Percentiles rank a stretch among this genome's conserved stretches.
Conservation (phyloP, 2,329 filamentous ascomycete species). For the Aureobasidium sp. region DNA sequence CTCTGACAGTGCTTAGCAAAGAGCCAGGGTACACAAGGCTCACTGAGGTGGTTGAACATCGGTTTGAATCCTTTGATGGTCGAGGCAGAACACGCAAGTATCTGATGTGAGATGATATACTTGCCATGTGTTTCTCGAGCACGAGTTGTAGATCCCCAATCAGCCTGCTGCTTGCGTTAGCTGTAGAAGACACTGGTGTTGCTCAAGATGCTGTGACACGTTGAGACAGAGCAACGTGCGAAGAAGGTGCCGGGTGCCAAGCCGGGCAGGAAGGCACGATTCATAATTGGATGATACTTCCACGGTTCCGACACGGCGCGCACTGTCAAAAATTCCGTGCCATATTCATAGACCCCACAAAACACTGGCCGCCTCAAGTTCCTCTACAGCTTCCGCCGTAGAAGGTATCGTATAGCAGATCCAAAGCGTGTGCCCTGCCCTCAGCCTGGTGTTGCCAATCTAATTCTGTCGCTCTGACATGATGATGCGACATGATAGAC, state of each 20-base stretch:
- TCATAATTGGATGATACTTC: conserved; percentile 5
- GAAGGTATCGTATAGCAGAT: neutral
- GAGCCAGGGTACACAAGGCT: neutral
- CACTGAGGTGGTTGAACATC: neutral
- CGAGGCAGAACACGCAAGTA: neutral
- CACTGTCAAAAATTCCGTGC: conserved; percentile 7
- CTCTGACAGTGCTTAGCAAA: conserved; percentile 8
- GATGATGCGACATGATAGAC: conserved; percentile 7
- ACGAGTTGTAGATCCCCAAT: neutral
- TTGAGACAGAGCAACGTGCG: conserved; percentile 8
- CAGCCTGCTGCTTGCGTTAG: neutral
- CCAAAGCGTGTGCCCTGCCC: neutral
- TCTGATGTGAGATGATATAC: conserved; percentile 4
- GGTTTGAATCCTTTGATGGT: neutral
- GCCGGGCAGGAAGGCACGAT: neutral
- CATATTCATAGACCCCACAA: conserved; percentile 4
- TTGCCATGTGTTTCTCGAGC: neutral
- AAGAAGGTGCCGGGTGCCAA: conserved; percentile 11
- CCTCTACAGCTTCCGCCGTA: neutral
- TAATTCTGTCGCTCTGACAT: conserved; percentile 5
- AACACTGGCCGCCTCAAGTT: conserved; percentile 11
- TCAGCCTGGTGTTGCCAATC: conserved; percentile 3
- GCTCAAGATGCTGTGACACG: conserved; percentile 2
- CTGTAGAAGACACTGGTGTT: neutral
- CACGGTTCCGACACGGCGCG: neutral